A percentile compares a stretch with the other conserved stretches of the same genome.
Evolutionary conservation across 1,284 basidiomycete species (phyloP).

Genomic region (Cryptococcus sp.): DNA sequence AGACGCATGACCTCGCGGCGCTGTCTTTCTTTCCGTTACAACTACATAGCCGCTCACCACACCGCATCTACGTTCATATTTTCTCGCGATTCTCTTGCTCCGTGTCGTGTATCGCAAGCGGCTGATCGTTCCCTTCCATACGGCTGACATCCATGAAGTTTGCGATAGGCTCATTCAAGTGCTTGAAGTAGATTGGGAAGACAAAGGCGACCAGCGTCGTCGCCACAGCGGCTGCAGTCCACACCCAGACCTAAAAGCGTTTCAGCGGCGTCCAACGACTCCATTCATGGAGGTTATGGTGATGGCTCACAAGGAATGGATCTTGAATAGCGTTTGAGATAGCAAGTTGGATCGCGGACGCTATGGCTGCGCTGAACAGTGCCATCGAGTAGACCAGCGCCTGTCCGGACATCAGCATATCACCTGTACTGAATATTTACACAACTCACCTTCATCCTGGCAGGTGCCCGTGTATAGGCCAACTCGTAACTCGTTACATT

Average conservation of each 20-base stretch:
- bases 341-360: constrained; percentile 52
- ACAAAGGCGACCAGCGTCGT: constrained; percentile 35
- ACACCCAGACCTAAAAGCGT: constrained; percentile 50
- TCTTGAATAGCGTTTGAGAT: constrained; percentile 44
- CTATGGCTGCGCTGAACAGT: constrained; percentile 56
- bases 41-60: too few species aligned
- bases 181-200: constrained; percentile 45
- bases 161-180: constrained; percentile 44
- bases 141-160: constrained; percentile 40
- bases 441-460: constrained; percentile 52
- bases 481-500: constrained; percentile 57
- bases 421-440: neutral
- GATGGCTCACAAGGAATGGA: constrained; percentile 47
- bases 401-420: too few species aligned
- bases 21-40: too few species aligned
- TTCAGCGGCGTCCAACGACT: too few species aligned
- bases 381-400: constrained; percentile 50
- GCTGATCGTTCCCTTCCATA: constrained; percentile 30
- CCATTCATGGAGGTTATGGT: too few species aligned
- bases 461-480: constrained; percentile 54
- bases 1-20: too few species aligned
- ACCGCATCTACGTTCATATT: too few species aligned
- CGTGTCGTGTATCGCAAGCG: too few species aligned
- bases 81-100: too few species aligned
- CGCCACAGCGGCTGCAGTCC: constrained; percentile 47